Conservation (phyloP, 1,284 basidiomycete species). For the Phlebopus sp. region DNA sequence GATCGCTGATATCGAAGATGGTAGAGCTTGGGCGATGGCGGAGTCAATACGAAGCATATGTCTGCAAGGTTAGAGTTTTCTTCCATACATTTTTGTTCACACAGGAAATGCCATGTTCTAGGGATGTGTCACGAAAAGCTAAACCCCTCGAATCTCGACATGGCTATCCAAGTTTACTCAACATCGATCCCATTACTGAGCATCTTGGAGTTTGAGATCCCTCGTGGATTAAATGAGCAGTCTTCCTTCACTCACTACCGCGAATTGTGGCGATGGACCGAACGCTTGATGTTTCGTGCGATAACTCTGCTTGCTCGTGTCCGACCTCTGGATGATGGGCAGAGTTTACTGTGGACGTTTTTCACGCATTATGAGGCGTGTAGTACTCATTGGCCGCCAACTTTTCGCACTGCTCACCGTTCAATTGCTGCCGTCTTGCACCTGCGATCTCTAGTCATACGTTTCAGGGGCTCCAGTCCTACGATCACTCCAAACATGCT, state of each 20-base stretch:
- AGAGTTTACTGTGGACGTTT: constrained; percentile 52
- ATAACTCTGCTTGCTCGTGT: constrained; percentile 54
- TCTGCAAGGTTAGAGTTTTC: constrained; percentile 52
- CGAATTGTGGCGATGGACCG: constrained; percentile 79
- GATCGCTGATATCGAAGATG: constrained; percentile 55
- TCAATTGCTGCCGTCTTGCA: constrained; percentile 68
- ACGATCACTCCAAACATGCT: constrained; percentile 11
- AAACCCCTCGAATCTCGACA: constrained; percentile 42
- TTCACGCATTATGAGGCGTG: constrained; percentile 62
- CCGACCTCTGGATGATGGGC: constrained; percentile 38
- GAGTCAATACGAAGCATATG: constrained; percentile 66
- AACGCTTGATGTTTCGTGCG: constrained; percentile 68
- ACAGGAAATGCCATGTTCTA: constrained; percentile 19
- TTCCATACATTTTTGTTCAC: not conserved
- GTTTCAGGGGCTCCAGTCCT: constrained; percentile 35
- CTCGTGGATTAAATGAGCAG: constrained; percentile 32
- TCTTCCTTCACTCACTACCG: constrained; percentile 58
- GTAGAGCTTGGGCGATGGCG: constrained; percentile 60
- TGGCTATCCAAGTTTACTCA: constrained; percentile 55
- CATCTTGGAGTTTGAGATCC: constrained; percentile 48
- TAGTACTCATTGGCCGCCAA: constrained; percentile 69
- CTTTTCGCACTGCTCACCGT: constrained; percentile 72
- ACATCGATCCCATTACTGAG: constrained; percentile 53
- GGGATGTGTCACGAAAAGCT: constrained; percentile 55
- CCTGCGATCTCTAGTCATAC: constrained; percentile 65